Base-by-base conservation (phyloP, 257 asterid species). In the Fraxinus quadrangulata region DNA sequence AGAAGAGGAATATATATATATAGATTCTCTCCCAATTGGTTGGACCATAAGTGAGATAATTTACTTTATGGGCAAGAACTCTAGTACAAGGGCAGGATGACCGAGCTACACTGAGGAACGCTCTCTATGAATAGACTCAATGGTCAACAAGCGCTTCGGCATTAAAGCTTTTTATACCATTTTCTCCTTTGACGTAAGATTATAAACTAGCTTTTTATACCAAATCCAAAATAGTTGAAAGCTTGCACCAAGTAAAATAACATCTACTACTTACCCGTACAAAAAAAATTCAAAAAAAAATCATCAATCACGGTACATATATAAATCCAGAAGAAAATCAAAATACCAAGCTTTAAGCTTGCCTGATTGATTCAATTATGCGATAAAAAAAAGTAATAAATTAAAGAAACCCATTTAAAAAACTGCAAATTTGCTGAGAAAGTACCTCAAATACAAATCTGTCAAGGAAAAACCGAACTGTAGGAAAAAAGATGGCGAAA, bases 381-480 rank as follows among this genome's bases (percentile, higher is more conserved):
- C 24, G 6, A 66, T 12, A 13, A 59, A 30, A 40, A 74, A n/a
- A 16, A 49, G 67, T 40, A 49, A 28, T 17, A 54, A 71, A 39
- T 66, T 11, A 63, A 72, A 37, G 8, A 21, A 74, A 67, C 16
- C 28, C 1, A 34, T 71, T 47, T 45, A 1, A 66, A 66, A 77
- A 33, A 26, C 54, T 6, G 13, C 24, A 39, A 47, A 68, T 28
- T 74, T 26, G 30, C 17, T 0, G 26, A 67, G 12, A 73, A 69
- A 37, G 49, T 77, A 96, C 99, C 97, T 96, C 92, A 81, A 89
- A 96, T 40, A 92, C 89, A 59, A 92, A 89, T 92, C 95, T 90
- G 88, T 96, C 98, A 1, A 96, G 99, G 84, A 94, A 86, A 74
- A 87, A 96, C 31, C 98, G 85, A 78, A 92, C 81, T 19, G 96